phyloP scores from a whole-genome alignment of 306 rosid species.

The Vachellia collinsii region DNA sequence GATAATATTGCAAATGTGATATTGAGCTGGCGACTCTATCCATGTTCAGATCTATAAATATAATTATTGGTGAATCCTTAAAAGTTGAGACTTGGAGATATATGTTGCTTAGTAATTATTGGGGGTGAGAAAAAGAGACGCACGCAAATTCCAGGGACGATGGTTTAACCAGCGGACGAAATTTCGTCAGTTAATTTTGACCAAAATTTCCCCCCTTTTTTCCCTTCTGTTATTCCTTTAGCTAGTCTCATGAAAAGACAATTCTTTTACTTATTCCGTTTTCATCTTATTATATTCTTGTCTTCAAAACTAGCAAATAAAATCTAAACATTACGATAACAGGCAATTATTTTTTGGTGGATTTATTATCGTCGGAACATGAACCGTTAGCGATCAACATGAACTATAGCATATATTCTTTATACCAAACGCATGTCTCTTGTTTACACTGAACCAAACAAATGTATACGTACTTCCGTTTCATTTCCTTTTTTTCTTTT shows the following conservation, averaged over 20 bases:
- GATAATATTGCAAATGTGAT: neutral
- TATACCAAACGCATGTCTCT: neutral
- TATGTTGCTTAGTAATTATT: neutral
- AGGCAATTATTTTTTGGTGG: neutral
- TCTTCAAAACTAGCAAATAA: neutral
- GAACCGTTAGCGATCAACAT: neutral
- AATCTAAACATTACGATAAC: neutral
- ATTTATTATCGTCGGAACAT: neutral
- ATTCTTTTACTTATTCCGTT: neutral
- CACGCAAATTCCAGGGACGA: neutral
- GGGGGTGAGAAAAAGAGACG: neutral
- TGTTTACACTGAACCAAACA: neutral
- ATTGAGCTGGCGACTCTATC: neutral
- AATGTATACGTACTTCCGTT: no score
- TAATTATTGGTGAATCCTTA: neutral
- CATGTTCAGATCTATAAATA: neutral
- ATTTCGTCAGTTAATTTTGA: neutral
- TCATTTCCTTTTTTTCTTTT: no score
- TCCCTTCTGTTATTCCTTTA: neutral
- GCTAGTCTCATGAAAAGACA: neutral
- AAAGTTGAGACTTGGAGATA: neutral
- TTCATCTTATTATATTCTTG: neutral
- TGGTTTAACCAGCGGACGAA: neutral
- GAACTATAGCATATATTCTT: neutral
- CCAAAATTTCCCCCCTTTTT: neutral